Conservation (phyloP, 1,284 basidiomycete species). For the Fomitopsis palustris region DNA sequence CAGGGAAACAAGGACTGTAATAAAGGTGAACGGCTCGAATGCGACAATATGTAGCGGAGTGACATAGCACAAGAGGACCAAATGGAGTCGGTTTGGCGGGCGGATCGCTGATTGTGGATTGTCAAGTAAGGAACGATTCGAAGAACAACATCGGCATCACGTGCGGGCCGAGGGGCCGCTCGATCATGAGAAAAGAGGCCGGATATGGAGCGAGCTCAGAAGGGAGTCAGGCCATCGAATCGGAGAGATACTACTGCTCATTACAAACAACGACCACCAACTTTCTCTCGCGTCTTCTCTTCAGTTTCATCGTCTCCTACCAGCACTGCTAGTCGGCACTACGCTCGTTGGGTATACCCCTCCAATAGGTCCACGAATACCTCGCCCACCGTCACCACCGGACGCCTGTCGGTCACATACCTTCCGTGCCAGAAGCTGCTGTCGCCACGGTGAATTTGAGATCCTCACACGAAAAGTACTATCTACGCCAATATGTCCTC, state of each 20-base stretch:
- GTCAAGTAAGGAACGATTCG: too few species aligned
- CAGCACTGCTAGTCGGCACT: constrained; percentile 3
- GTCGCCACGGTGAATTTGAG: not conserved
- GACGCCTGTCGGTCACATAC: not conserved
- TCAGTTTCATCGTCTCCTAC: constrained; percentile 1
- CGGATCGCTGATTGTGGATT: too few species aligned
- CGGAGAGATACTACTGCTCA: not conserved
- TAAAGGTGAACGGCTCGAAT: too few species aligned
- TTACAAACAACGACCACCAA: constrained; percentile 4
- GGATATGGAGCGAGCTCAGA: not conserved
- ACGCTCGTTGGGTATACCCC: constrained; percentile 4
- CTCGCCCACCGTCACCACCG: not conserved
- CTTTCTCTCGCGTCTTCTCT: not conserved
- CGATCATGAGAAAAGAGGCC: constrained; percentile 3
- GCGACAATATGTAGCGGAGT: too few species aligned
- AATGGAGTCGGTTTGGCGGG: not conserved
- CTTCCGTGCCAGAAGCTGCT: not conserved
- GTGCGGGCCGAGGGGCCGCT: not conserved
- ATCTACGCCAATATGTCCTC: constrained; percentile 20
- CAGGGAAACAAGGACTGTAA: too few species aligned
- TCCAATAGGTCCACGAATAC: not conserved
- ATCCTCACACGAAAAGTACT: not conserved
- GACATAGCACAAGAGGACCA: too few species aligned
- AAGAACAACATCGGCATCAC: constrained; percentile 2
- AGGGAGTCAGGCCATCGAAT: not conserved